Percentiles rank a stretch among this genome's conserved stretches.
These are phyloP conservation scores for Penicillium goetzii DNA, from an alignment of 495 filamentous ascomycete species.

Conservation along the genomic window DNA sequence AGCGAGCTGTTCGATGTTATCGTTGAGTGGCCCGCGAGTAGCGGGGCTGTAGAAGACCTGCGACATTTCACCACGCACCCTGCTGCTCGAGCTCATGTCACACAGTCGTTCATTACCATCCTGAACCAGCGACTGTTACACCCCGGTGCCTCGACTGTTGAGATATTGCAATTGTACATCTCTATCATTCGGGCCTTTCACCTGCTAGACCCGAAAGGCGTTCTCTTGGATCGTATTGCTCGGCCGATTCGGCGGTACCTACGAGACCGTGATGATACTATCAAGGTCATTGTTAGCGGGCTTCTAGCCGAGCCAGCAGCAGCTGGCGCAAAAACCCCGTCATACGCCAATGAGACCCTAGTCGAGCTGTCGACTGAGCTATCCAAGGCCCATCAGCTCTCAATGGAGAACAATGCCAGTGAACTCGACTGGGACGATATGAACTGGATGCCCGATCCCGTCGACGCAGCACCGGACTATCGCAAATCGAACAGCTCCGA, in stretches of 20 bases:
- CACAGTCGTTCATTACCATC: slow-evolving; percentile 67
- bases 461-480: slow-evolving; percentile 92
- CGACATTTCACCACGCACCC: slow-evolving; percentile 63
- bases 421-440: slow-evolving; percentile 88
- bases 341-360: slow-evolving; percentile 56
- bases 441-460: slow-evolving; percentile 87
- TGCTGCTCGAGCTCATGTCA: slow-evolving; percentile 63
- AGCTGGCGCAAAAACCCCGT: slow-evolving; percentile 37
- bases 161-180: slow-evolving; percentile 90
- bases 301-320: slow-evolving; percentile 71
- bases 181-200: slow-evolving; percentile 89
- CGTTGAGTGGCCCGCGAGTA: slow-evolving; percentile 77
- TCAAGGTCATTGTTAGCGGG: slow-evolving; percentile 83
- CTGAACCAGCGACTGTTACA: slow-evolving; percentile 78
- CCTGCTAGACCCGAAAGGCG: slow-evolving; percentile 86
- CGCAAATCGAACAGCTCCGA: slow-evolving; percentile 85
- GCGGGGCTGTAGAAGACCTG: slow-evolving; percentile 82
- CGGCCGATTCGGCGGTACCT: slow-evolving; percentile 83
- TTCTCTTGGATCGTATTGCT: slow-evolving; percentile 84
- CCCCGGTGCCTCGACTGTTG: slow-evolving; percentile 83
- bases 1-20: slow-evolving; percentile 88
- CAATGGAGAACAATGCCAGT: slow-evolving; percentile 56
- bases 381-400: slow-evolving; percentile 58
- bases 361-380: slow-evolving; percentile 78
- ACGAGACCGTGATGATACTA: slow-evolving; percentile 90